A percentile compares a stretch with the other conserved stretches of the same genome.
phyloP scores from a whole-genome alignment of 306 rosid genomes.

The Sindora glabra region DNA sequence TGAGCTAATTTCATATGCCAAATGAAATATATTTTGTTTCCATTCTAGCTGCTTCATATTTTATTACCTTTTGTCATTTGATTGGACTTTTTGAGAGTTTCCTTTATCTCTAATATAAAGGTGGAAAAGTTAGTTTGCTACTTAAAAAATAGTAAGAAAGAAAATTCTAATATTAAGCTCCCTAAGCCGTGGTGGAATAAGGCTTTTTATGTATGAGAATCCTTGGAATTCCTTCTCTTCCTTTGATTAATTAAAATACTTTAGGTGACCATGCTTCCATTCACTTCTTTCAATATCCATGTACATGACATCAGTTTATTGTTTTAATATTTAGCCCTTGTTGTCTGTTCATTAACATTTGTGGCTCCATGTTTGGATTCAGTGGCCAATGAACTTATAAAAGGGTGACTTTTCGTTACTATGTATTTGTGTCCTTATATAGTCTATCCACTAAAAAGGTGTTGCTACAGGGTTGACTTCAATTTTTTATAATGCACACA shows the following conservation, averaged over 20 bases:
- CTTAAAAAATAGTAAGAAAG: neutral
- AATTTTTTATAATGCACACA: neutral
- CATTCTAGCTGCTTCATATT: neutral
- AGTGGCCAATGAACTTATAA: conserved; percentile 1
- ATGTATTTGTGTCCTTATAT: neutral
- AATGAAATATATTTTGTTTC: neutral
- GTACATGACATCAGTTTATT: neutral
- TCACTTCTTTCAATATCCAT: too few species aligned
- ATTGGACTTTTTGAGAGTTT: neutral
- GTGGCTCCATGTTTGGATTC: conserved; percentile 1
- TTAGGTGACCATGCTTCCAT: too few species aligned
- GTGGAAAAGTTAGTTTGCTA: neutral
- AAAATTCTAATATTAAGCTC: neutral
- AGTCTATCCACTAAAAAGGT: neutral
- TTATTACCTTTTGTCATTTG: neutral
- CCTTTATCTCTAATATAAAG: neutral
- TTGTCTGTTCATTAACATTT: neutral
- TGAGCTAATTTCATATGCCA: neutral
- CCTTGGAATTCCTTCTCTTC: neutral
- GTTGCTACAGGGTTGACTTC: neutral
- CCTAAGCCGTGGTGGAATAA: neutral
- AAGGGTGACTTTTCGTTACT: conserved; percentile 10
- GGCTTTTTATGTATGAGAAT: neutral
- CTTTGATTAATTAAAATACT: neutral
- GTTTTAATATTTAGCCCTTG: conserved; percentile 1